Percentiles rank a stretch among this genome's conserved stretches.
These are phyloP conservation scores for Globisporangium yorkense DNA, from an alignment of 352 stramenopile species.

Conservation along the genomic window DNA sequence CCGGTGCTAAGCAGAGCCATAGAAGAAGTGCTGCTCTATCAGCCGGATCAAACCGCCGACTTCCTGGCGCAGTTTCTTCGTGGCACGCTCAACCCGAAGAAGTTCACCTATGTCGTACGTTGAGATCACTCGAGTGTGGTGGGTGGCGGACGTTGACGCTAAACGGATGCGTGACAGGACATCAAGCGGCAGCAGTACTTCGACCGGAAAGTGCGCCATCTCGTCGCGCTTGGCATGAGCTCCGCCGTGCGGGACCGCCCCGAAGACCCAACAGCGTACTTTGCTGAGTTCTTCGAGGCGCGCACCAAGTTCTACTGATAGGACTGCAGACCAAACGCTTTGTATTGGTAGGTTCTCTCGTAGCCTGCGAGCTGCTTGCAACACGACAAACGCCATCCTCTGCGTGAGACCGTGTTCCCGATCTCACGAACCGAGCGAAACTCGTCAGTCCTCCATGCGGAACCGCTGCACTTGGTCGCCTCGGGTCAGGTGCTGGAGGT, in stretches of 20 bases:
- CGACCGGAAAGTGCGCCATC: slow-evolving; percentile 68
- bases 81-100: slow-evolving; percentile 61
- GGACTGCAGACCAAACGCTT: neutral
- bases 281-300: slow-evolving; percentile 65
- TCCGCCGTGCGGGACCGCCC: slow-evolving; percentile 59
- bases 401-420: too few species aligned
- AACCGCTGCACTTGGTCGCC: slow-evolving; percentile 53
- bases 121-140: neutral
- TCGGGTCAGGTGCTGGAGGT: slow-evolving; percentile 52
- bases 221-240: slow-evolving; percentile 58
- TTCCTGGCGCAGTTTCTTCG: slow-evolving; percentile 63
- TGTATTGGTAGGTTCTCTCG: too few species aligned
- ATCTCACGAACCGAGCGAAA: too few species aligned
- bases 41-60: slow-evolving; percentile 65
- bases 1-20: slow-evolving; percentile 54
- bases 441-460: slow-evolving; percentile 33
- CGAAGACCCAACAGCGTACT: slow-evolving; percentile 35
- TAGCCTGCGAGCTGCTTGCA: neutral
- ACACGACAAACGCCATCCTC: neutral
- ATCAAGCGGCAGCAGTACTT: slow-evolving; percentile 66
- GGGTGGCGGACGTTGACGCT: too few species aligned
- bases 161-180: slow-evolving; percentile 24
- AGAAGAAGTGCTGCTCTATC: slow-evolving; percentile 66
- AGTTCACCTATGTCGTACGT: slow-evolving; percentile 67
- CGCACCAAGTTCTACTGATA: slow-evolving; percentile 58